These are phyloP conservation scores for Sporisorium graminicola DNA, from an alignment of 1,284 basidiomycete genomes.

Conservation along the genomic window DNA sequence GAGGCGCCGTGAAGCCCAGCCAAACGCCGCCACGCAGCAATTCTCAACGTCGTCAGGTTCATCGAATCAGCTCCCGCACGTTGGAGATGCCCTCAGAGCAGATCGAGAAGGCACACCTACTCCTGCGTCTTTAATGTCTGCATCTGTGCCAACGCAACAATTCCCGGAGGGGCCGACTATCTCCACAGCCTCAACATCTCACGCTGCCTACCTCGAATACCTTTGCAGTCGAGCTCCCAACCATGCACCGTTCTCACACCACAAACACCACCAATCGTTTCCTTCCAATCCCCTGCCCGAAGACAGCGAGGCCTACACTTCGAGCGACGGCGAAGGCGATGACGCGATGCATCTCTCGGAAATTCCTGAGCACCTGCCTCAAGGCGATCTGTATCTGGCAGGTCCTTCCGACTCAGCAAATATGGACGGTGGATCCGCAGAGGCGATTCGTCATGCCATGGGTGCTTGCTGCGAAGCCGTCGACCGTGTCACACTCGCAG, in stretches of 20 bases:
- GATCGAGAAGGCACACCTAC: slow-evolving; percentile 32
- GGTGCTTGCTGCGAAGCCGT: slow-evolving; percentile 65
- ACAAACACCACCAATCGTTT: slow-evolving; percentile 12
- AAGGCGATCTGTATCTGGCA: slow-evolving; percentile 66
- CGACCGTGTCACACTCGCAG: slow-evolving; percentile 57
- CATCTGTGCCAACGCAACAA: slow-evolving; percentile 1
- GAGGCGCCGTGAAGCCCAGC: slow-evolving; percentile 20
- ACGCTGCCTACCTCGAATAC: slow-evolving; percentile 45
- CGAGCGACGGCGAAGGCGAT: slow-evolving; percentile 60
- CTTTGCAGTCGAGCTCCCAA: slow-evolving; percentile 43
- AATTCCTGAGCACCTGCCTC: slow-evolving; percentile 59
- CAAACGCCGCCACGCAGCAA: not conserved
- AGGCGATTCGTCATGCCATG: slow-evolving; percentile 64
- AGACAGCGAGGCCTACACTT: slow-evolving; percentile 46
- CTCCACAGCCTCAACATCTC: slow-evolving; percentile 18
- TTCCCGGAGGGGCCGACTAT: not conserved
- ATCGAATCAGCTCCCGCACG: not conserved
- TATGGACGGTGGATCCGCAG: slow-evolving; percentile 58
- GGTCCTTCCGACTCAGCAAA: slow-evolving; percentile 41
- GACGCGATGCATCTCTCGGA: slow-evolving; percentile 58
- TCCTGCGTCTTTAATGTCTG: not conserved
- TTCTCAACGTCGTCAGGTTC: not conserved
- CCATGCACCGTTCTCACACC: slow-evolving; percentile 26
- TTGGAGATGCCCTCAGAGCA: not conserved
- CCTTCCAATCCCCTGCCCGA: slow-evolving; percentile 17